A percentile compares a stretch with the other conserved stretches of the same genome.
Conservation (phyloP, 257 asterid species). For the Lycium ferocissimum region DNA sequence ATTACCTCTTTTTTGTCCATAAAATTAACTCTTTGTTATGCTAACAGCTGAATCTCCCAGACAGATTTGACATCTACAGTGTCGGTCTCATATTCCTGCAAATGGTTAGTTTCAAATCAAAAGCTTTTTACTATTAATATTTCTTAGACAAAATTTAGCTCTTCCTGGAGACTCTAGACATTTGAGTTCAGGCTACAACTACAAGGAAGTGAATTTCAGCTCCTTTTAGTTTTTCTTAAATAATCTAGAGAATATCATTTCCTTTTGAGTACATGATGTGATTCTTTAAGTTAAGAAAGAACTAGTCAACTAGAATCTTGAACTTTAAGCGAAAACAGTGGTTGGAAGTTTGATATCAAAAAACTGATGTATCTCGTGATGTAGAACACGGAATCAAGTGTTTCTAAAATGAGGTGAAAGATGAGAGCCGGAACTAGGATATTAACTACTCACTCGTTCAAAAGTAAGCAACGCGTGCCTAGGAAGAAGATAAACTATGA, state of each 20-base stretch:
- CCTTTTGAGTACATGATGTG: background rate
- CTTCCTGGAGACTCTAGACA: background rate
- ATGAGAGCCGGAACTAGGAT: background rate
- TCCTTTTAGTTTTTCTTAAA: background rate
- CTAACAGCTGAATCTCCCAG: constrained; percentile 88
- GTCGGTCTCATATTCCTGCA: constrained; percentile 83
- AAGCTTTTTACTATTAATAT: background rate
- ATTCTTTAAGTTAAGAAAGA: background rate
- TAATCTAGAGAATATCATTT: background rate
- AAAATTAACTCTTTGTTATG: constrained; percentile 13
- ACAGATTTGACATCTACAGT: constrained; percentile 92
- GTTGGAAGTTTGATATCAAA: background rate
- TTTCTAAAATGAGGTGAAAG: background rate
- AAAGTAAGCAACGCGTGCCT: background rate
- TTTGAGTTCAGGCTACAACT: background rate
- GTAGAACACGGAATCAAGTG: background rate
- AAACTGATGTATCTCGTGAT: background rate
- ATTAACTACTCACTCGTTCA: background rate
- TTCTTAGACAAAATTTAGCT: background rate
- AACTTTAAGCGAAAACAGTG: background rate
- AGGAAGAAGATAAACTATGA: background rate
- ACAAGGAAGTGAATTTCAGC: background rate
- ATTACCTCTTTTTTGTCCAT: background rate
- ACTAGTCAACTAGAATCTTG: background rate
- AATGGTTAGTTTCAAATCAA: constrained; percentile 62